Percentiles rank a stretch among this genome's conserved stretches.
Evolutionary conservation across 1,284 basidiomycete genomes (phyloP).

Genomic region (Trichosporon coremiiforme): DNA sequence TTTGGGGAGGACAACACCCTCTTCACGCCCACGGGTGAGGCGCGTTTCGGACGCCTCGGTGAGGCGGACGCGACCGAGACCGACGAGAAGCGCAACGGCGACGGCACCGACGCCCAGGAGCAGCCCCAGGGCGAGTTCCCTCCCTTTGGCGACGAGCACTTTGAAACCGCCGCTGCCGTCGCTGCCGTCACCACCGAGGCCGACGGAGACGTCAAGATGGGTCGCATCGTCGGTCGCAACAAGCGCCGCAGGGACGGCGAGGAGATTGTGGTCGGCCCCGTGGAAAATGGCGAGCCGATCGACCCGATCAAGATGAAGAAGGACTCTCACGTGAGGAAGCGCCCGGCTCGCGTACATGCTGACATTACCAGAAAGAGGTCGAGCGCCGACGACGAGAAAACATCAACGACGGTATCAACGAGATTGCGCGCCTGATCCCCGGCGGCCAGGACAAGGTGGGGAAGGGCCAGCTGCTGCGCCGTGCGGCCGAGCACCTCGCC

Average conservation of each 20-base stretch:
- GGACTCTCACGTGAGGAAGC: conserved; percentile 47
- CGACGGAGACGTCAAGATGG: conserved; percentile 19
- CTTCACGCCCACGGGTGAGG: conserved; percentile 29
- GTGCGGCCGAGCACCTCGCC: conserved; percentile 43
- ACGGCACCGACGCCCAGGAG: conserved; percentile 17
- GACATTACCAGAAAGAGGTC: conserved; percentile 80
- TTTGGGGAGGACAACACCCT: conserved; percentile 28
- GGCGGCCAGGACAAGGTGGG: conserved; percentile 61
- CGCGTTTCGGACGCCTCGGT: conserved; percentile 26
- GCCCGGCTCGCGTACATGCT: not conserved
- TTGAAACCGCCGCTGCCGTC: conserved; percentile 4
- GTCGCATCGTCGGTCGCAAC: conserved; percentile 22
- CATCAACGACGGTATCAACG: conserved; percentile 94
- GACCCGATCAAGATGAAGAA: conserved; percentile 47
- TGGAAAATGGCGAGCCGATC: conserved; percentile 38
- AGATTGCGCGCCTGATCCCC: conserved; percentile 84
- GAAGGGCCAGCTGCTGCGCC: conserved; percentile 44
- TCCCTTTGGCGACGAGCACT: conserved; percentile 12
- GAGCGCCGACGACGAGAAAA: conserved; percentile 89
- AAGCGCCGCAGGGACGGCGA: conserved; percentile 34
- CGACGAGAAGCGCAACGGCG: conserved; percentile 6
- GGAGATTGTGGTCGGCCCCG: conserved; percentile 31
- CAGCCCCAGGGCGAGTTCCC: conserved; percentile 18
- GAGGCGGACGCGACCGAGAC: not conserved
- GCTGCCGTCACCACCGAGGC: not conserved